Evolutionary conservation across 257 asterid species (phyloP), one percentile per base, ranked within the genome.

Genomic region (Buddleja alternifolia): DNA sequence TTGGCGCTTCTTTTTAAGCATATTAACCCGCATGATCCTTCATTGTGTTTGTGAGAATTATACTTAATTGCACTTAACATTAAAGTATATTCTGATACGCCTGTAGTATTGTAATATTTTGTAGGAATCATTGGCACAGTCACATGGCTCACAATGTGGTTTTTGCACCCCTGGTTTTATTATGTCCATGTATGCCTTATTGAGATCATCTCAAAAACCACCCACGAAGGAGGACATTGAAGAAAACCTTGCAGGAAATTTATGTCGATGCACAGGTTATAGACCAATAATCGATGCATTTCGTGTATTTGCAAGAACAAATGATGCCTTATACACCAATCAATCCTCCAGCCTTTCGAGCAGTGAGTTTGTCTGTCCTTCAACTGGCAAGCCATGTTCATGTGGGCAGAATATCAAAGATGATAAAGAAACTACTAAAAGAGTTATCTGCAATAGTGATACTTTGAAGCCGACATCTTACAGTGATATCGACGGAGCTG

Each of bases 91-190:
- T 68, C 39, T 74, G 9, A 70, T 62, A 20, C 58, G 24, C 67
- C 67, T 48, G 34, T 69, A 39, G 34, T 66, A 65, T 72, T 48
- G 34, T 69, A 39, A 40, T 66, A 65, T 72, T 66, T 57, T 79
- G 42, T 85, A 93, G 99, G 99, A 93, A 79, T 83, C 94, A 34
- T 75, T 93, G 74, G 97, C 97, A 56, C 82, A 70, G 8, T 73
- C 91, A 46, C 99, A 93, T 81, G 99, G 97, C 63, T 90, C 99
- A 12, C 99, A 93, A 69, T 93, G 99, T 60, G 99, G 99, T 55
- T 93, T 90, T 75, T 93, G 99, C 81, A 93, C 97, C 59, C 99
- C 99, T 70, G 99, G 99, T 75, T 93, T 93, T 68, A 66, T 90
- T 47, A 93, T 93, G 96, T 93, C 99, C 73, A 87, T 93, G 95